Conservation (phyloP, 345 rosid genomes). For the Eucalyptus caleyi region DNA sequence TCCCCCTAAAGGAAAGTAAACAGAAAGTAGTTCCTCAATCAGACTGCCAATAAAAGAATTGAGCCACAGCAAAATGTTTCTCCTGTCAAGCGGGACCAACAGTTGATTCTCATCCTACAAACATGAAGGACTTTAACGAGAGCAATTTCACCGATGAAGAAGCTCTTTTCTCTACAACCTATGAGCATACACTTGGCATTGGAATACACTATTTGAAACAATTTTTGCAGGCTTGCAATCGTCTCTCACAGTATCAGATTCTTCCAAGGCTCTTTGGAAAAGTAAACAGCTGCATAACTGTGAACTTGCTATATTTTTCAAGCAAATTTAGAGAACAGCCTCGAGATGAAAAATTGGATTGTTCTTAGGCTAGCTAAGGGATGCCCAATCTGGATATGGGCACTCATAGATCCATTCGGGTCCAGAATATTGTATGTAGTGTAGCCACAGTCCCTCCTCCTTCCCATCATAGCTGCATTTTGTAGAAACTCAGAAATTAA, state of each 20-base stretch:
- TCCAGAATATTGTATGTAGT: slow-evolving; percentile 66
- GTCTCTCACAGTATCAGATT: neutral
- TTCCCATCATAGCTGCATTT: slow-evolving; percentile 42
- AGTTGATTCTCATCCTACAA: neutral
- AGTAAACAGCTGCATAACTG: neutral
- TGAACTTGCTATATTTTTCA: neutral
- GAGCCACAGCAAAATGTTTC: neutral
- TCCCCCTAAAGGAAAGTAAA: neutral
- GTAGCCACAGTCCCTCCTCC: slow-evolving; percentile 76
- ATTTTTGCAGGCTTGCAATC: neutral
- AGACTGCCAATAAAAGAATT: neutral
- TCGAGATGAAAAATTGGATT: neutral
- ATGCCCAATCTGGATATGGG: slow-evolving; percentile 71
- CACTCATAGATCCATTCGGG: slow-evolving; percentile 74
- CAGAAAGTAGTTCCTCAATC: neutral
- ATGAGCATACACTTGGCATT: neutral
- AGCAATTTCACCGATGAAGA: neutral
- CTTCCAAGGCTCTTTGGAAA: neutral
- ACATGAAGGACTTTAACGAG: neutral
- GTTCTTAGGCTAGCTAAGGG: slow-evolving; percentile 2
- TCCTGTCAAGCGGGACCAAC: neutral
- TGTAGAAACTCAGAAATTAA: neutral
- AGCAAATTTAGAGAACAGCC: neutral
- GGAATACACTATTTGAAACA: neutral
- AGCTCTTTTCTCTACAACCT: neutral